phyloP scores from a whole-genome alignment of 768 basidiomycete genomes.

The Daedaleopsis nitida region DNA sequence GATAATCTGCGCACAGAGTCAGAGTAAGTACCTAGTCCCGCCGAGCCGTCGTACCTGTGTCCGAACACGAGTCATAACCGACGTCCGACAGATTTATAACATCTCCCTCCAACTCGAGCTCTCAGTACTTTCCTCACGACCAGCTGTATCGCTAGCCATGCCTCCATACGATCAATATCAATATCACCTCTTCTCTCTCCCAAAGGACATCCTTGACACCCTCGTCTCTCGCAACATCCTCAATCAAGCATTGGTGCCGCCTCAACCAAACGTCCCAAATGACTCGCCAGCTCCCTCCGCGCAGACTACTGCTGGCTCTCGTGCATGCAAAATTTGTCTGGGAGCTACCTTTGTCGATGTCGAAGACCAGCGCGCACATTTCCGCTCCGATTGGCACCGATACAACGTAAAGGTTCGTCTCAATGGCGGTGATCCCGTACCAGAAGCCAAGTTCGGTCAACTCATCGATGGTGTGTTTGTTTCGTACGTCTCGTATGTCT shows the following conservation, averaged over 20 bases:
- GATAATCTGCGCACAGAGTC: background rate
- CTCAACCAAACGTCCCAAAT: conserved; percentile 35
- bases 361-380: conserved; percentile 83
- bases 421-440: conserved; percentile 59
- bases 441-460: conserved; percentile 71
- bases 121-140: background rate
- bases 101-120: background rate
- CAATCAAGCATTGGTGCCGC: conserved; percentile 36
- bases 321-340: conserved; percentile 73
- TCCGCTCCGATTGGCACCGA: conserved; percentile 95
- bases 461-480: conserved; percentile 74
- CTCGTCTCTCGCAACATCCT: conserved; percentile 69
- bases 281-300: conserved; percentile 30
- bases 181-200: conserved; percentile 74
- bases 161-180: conserved; percentile 32
- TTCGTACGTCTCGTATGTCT: background rate
- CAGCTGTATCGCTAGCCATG: conserved; percentile 13
- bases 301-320: conserved; percentile 41
- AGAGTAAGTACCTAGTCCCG: conserved; percentile 16
- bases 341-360: conserved; percentile 71
- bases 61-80: conserved; percentile 15
- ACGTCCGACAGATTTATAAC: conserved; percentile 5
- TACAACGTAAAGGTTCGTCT: conserved; percentile 91
- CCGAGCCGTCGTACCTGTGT: conserved; percentile 14
- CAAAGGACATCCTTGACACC: conserved; percentile 64